Percentiles rank a stretch among this genome's conserved stretches.
Conservation (phyloP, 345 rosid genomes). For the Alliaria petiolata region DNA sequence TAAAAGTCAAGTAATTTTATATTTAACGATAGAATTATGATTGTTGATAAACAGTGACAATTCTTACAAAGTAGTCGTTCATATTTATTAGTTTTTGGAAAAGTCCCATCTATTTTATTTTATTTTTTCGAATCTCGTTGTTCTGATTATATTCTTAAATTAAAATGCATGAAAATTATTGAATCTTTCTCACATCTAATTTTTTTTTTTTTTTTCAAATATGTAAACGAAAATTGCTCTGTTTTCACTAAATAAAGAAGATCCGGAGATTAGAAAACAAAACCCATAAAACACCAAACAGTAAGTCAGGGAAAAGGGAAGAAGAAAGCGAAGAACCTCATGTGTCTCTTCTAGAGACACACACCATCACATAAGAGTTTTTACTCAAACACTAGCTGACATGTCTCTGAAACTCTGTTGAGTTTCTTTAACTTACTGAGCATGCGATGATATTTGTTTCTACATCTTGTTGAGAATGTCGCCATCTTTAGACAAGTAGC, state of each 20-base stretch:
- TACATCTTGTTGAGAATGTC: neutral
- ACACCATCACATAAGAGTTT: neutral
- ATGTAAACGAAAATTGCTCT: neutral
- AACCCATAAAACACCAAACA: neutral
- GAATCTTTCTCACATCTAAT: neutral
- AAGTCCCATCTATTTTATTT: neutral
- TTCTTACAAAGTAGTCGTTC: neutral
- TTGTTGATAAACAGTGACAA: neutral
- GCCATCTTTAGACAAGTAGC: slow-evolving; percentile 16
- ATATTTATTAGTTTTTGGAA: neutral
- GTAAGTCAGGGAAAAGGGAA: neutral
- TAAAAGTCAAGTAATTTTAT: neutral
- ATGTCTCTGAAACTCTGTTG: neutral
- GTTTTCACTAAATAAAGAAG: neutral
- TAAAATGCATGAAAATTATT: neutral
- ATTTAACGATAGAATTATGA: too few relatives aligned
- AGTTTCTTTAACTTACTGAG: neutral
- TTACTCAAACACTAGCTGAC: neutral
- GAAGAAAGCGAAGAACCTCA: neutral
- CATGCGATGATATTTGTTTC: neutral
- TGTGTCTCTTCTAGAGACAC: neutral
- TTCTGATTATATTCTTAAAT: neutral
- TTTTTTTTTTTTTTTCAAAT: neutral
- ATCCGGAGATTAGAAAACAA: neutral
- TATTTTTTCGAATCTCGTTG: neutral